A percentile compares a stretch with the other conserved stretches of the same genome.
Evolutionary conservation across 2,329 filamentous ascomycete species (phyloP).

Genomic region (Botryotinia narcissicola): DNA sequence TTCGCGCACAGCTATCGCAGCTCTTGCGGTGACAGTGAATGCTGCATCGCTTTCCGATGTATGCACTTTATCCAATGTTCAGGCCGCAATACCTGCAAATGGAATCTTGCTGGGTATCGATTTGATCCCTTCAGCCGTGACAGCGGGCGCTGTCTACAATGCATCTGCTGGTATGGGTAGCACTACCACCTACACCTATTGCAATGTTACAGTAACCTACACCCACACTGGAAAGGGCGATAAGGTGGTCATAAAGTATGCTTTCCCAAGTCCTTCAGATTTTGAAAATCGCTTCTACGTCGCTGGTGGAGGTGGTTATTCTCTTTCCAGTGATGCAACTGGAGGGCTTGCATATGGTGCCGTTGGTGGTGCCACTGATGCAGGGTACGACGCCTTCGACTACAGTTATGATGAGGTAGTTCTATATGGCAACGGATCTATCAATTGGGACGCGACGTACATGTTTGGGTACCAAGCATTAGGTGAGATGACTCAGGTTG

Average conservation of each 20-base stretch:
- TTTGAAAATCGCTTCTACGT: conserved; percentile 48
- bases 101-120: conserved; percentile 20
- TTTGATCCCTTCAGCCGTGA: conserved; percentile 40
- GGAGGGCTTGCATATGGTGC: conserved; percentile 47
- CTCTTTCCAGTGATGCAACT: conserved; percentile 41
- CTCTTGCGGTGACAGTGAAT: conserved; percentile 9
- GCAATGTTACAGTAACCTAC: conserved; percentile 48
- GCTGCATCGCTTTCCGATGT: neutral
- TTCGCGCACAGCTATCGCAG: conserved; percentile 22
- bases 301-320: conserved; percentile 47
- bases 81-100: conserved; percentile 5
- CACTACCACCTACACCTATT: conserved; percentile 41
- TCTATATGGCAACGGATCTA: conserved; percentile 35
- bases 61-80: conserved; percentile 1
- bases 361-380: conserved; percentile 48
- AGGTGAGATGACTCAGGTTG: conserved; percentile 42
- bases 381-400: conserved; percentile 50
- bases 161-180: conserved; percentile 29
- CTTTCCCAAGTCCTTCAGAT: conserved; percentile 43
- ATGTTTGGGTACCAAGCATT: conserved; percentile 43
- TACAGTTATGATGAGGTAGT: conserved; percentile 41
- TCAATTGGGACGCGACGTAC: conserved; percentile 39
- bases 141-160: conserved; percentile 40
- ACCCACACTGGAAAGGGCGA: conserved; percentile 43
- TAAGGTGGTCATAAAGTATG: conserved; percentile 42